Conservation (phyloP, 345 rosid genomes). For the Eucalyptus paniculata region DNA sequence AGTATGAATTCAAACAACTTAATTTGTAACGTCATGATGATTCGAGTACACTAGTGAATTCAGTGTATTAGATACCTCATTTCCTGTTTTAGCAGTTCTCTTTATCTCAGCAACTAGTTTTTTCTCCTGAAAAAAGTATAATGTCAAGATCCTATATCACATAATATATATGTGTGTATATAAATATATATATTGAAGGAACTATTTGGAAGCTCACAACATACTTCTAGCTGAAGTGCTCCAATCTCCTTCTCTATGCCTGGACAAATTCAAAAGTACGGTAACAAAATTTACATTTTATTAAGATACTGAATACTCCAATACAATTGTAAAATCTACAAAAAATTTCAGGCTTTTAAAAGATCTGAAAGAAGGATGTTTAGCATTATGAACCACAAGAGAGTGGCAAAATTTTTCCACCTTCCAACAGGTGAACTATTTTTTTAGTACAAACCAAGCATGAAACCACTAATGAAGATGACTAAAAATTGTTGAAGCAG, state of each 20-base stretch:
- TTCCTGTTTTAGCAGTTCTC: constrained; percentile 86
- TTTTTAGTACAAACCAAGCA: neutral
- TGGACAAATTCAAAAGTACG: constrained; percentile 5
- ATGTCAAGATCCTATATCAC: neutral
- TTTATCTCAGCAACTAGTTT: constrained; percentile 90
- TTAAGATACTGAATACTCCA: neutral
- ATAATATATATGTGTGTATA: neutral
- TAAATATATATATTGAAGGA: neutral
- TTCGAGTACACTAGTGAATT: neutral
- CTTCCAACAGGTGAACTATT: neutral
- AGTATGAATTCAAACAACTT: neutral
- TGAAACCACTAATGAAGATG: neutral
- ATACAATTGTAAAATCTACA: neutral
- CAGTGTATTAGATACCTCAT: constrained; percentile 41
- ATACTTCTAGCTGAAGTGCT: constrained; percentile 76
- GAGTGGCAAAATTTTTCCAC: neutral
- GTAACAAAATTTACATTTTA: neutral
- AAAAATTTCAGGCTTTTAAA: neutral
- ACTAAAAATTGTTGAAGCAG: neutral
- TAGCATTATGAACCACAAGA: neutral
- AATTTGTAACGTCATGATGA: neutral
- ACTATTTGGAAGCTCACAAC: neutral
- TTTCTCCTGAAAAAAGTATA: constrained; percentile 53
- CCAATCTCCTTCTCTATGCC: constrained; percentile 91
- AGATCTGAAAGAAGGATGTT: neutral